Percentiles rank a stretch among this genome's conserved stretches.
phyloP scores from a whole-genome alignment of 1,284 basidiomycete species.

The Ganoderma lingzhi region DNA sequence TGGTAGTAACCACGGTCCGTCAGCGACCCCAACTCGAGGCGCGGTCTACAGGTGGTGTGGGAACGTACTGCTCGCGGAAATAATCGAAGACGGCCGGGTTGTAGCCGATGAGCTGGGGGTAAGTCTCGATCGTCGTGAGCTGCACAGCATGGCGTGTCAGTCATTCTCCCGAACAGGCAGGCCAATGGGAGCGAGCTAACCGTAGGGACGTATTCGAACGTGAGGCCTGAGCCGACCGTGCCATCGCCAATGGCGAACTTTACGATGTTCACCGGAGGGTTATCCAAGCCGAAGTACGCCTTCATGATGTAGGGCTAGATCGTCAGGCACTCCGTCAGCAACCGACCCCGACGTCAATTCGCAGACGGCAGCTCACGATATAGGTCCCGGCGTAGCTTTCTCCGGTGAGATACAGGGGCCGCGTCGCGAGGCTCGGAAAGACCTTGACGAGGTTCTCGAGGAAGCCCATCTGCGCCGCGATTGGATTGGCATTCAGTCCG shows the following conservation, averaged over 20 bases:
- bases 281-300: conserved; percentile 64
- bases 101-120: conserved; percentile 77
- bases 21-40: not conserved
- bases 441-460: conserved; percentile 42
- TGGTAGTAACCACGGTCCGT: not conserved
- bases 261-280: conserved; percentile 73
- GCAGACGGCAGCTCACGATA: conserved; percentile 45
- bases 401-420: conserved; percentile 43
- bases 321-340: conserved; percentile 2
- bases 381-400: conserved; percentile 47
- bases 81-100: conserved; percentile 70
- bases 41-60: not conserved
- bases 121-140: conserved; percentile 69
- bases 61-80: conserved; percentile 71
- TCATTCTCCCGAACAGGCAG: not conserved
- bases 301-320: conserved; percentile 76
- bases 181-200: conserved; percentile 45
- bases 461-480: conserved; percentile 35
- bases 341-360: not conserved
- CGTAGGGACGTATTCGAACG: conserved; percentile 60
- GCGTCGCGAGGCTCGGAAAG: conserved; percentile 41
- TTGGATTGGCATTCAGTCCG: not conserved
- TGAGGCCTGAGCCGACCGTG: conserved; percentile 55
- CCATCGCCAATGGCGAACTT: conserved; percentile 79
- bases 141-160: conserved; percentile 33